Evolutionary conservation across 106 monocot genomes (phyloP), one percentile per base, ranked within the genome.

Genomic region (Allium fistulosum): DNA sequence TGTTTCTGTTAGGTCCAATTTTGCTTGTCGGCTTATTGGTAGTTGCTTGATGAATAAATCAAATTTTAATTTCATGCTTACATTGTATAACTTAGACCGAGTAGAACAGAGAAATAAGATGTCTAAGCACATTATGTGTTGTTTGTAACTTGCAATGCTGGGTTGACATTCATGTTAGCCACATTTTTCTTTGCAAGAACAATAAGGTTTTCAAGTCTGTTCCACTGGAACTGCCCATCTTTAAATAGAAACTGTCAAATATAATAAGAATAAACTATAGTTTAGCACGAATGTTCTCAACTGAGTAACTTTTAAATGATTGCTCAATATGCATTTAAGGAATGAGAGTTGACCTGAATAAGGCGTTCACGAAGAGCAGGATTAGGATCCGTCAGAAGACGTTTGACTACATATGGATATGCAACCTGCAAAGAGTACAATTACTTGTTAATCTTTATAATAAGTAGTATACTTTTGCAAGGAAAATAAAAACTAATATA

Each of bases 221-320:
- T 99, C 97, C 97, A 99, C 79, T 99, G 97, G 71, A 99, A 99
- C 9, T 83, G 64, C 59, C 97, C 97, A 78, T 99, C 97, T 76
- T 99, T 99, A 60, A 99, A 99, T 60, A 99, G 70, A 53, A 93
- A 92, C 96, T 97, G 60, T 53, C 68, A 59, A 11, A 53, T 28
- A 28, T 28, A 28, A 28, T 28, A 28, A 28, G 28, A 28, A 3
- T 28, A 28, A 28, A 28, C 1, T 28, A 28, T 28, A 28, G 28
- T 28, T 28, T 28, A 28, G 28, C 28, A 3, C 3, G 28, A 3
- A 28, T 28, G 28, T 28, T 28, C 28, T 28, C 28, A 1, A 28
- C 28, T 28, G 28, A 28, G 28, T 28, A 1, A 3, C 28, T 28
- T 28, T 28, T 28, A 3, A 2, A 28, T 28, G 28, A 28, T 28